These are phyloP conservation scores for Emiliania huxleyi DNA, from an alignment of 78 protist genomes.

Conservation along the genomic window DNA sequence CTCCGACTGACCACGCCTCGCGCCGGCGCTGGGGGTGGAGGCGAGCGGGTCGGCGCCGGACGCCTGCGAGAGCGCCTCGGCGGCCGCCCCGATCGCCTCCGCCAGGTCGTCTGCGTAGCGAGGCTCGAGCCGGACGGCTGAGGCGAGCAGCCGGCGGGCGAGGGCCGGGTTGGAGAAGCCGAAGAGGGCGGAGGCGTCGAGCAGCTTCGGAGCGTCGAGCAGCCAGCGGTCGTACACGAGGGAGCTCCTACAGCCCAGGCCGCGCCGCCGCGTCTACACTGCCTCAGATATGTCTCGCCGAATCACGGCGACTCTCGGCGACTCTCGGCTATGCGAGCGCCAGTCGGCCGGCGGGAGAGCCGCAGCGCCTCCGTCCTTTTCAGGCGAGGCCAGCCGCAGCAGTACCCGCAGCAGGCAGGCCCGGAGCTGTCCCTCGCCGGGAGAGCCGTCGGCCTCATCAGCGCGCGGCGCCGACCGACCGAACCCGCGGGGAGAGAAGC, in stretches of 20 bases:
- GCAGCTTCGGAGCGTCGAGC: background rate
- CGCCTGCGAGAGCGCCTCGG: background rate
- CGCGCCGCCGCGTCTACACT: background rate
- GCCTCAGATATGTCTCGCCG: no score
- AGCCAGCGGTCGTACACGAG: background rate
- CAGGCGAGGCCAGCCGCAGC: background rate
- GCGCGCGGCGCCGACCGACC: background rate
- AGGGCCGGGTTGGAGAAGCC: background rate
- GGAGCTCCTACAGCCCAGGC: no score
- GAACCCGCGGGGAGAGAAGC: background rate
- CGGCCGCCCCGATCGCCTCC: background rate
- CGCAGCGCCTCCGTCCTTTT: no score
- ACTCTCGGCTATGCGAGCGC: no score
- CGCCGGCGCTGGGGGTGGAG: background rate
- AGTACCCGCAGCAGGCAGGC: background rate
- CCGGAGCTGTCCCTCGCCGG: background rate
- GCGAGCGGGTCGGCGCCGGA: background rate
- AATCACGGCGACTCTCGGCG: no score
- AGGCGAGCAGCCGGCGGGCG: background rate
- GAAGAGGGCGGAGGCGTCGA: background rate
- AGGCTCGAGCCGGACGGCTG: background rate
- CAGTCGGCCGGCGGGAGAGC: no score
- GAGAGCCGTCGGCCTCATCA: background rate
- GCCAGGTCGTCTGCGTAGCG: conserved; percentile 1
- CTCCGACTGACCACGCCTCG: no score